Percentiles rank a stretch among this genome's conserved stretches.
Conservation (phyloP, 352 stramenopile species). For the Pythium coloratum region DNA sequence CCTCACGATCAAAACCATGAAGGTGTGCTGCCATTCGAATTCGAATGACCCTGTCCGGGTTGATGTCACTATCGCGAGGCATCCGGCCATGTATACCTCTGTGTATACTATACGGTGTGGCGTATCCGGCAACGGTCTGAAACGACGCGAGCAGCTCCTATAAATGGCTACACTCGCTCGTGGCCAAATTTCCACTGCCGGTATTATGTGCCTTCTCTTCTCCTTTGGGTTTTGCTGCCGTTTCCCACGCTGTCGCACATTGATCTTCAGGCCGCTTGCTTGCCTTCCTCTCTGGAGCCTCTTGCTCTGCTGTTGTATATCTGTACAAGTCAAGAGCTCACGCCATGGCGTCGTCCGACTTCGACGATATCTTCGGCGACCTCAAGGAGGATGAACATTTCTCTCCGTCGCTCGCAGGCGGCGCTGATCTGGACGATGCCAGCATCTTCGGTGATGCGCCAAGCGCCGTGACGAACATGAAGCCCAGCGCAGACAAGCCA, state of each 20-base stretch:
- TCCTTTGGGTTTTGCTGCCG: not conserved
- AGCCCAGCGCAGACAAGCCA: not conserved
- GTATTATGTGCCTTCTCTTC: not conserved
- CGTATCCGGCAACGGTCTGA: not conserved
- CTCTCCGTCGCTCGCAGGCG: constrained; percentile 33
- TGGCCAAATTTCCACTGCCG: not conserved
- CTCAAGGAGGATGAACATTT: constrained; percentile 60
- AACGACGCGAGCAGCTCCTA: constrained; percentile 8
- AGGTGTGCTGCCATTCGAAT: not conserved
- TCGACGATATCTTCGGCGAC: constrained; percentile 85
- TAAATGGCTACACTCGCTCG: constrained; percentile 3
- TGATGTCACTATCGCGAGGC: no score
- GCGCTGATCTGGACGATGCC: constrained; percentile 47
- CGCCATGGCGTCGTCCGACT: constrained; percentile 46
- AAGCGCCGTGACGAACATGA: constrained; percentile 15
- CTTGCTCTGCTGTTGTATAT: not conserved
- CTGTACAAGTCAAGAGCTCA: not conserved
- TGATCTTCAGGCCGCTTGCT: not conserved
- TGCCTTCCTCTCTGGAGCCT: not conserved
- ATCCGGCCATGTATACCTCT: not conserved
- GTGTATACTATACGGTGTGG: not conserved
- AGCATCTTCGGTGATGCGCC: constrained; percentile 47
- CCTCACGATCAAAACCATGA: no score
- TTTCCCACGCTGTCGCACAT: constrained; percentile 4
- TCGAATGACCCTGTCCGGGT: not conserved